Percentiles rank a stretch among this genome's conserved stretches.
Conservation (phyloP, 176 grass and related monocot species). For the Oryza rufipogon region DNA sequence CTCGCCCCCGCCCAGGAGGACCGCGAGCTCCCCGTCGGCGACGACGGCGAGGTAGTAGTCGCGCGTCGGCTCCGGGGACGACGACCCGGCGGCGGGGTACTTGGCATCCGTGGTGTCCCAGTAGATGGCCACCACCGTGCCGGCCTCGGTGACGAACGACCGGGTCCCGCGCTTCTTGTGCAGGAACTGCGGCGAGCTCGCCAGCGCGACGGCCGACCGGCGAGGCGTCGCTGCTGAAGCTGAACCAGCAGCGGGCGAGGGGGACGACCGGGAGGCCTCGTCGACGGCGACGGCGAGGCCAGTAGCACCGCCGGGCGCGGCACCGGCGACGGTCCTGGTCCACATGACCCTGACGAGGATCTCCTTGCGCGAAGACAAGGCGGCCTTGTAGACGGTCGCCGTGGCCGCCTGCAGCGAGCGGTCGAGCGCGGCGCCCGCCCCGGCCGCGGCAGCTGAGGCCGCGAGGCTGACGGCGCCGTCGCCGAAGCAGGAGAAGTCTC, state of each 20-base stretch:
- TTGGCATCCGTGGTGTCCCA: conserved; percentile 71
- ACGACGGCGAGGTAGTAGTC: conserved; percentile 70
- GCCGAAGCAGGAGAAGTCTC: conserved; percentile 82
- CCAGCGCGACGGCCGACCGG: conserved; percentile 4
- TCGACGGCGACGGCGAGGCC: conserved; percentile 43
- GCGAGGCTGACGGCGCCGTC: conserved; percentile 56
- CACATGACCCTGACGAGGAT: conserved; percentile 63
- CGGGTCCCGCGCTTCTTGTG: conserved; percentile 64
- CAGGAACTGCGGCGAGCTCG: conserved; percentile 28
- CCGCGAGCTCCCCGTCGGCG: conserved; percentile 57
- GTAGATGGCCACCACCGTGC: conserved; percentile 53
- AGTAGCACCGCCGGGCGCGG: background rate
- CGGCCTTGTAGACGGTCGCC: conserved; percentile 44
- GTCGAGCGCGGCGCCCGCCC: too few relatives aligned
- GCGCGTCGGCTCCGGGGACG: conserved; percentile 54
- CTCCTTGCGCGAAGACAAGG: conserved; percentile 53
- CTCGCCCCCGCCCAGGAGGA: conserved; percentile 60
- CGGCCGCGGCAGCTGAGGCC: background rate
- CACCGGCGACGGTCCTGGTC: conserved; percentile 38
- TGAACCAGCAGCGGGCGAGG: background rate
- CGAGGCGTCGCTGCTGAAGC: conserved; percentile 26
- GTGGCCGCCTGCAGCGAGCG: conserved; percentile 49
- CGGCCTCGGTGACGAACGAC: conserved; percentile 56
- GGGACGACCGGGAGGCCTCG: background rate
- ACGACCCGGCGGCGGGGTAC: conserved; percentile 19